Evolutionary conservation across 140 eudicot genomes (phyloP), one percentile per base, ranked within the genome.

Genomic region (Stevia rebaudiana): DNA sequence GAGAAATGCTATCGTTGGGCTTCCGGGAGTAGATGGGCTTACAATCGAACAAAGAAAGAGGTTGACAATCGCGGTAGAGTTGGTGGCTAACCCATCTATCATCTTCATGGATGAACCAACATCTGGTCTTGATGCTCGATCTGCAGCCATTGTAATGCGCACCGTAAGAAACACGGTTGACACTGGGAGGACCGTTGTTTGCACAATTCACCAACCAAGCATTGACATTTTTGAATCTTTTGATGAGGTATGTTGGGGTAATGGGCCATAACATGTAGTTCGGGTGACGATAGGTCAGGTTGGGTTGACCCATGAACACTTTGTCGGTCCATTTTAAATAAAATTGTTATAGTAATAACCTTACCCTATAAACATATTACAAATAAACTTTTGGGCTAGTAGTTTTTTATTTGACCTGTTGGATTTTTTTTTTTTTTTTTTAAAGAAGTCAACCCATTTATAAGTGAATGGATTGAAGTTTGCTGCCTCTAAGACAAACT

Each of bases 91-190:
- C 49, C 95, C 95, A 5, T 86, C 86, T 37, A 86, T 86, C 40
- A 86, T 86, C 10, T 82, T 86, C 59, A 68, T 86, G 86, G 95
- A 86, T 63, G 95, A 86, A 71, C 95, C 95, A 5, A 86, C 95
- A n/a, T 82, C 94, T 11, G 94, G 94, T 10, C 89, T 85, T 62
- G 89, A 82, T 80, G 94, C 94, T 7, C 75, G 95, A 82, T 83
- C 95, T 42, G 95, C 89, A 28, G 86, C 95, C 55, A 82, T 82
- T 68, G 95, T 86, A 24, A 82, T 85, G 94, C 94, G 86, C 33
- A 74, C 84, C 2, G 86, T 85, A 37, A 79, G 88, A 67, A 85
- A 85, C 61, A 79, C 83, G 5, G 89, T 85, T 40, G 83, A 80
- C 67, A 82, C 89, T 3, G 94, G 95, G 41, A 70, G 95, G 63